Conservation (phyloP, 73 alveolate species). For the Paramecium sexaurelia region DNA sequence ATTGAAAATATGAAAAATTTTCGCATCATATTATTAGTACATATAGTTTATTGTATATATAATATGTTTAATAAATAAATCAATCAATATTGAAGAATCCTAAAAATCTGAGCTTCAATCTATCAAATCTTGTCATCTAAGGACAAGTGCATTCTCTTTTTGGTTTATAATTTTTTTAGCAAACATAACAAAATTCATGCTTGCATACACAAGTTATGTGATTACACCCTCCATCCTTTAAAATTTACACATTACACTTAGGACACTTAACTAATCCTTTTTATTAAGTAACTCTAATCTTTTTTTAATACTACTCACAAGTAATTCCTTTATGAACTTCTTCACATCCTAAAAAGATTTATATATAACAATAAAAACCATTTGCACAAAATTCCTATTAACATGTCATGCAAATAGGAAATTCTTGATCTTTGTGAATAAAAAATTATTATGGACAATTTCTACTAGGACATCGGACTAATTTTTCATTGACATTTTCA, state of each 20-base stretch:
- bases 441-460: neutral
- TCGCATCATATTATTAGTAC: neutral
- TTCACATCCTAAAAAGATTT: neutral
- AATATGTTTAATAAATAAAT: neutral
- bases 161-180: constrained; percentile 22
- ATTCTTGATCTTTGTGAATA: neutral
- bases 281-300: neutral
- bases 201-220: constrained; percentile 42
- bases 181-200: constrained; percentile 42
- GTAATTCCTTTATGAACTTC: neutral
- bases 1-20: neutral
- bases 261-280: neutral
- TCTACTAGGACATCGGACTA: neutral
- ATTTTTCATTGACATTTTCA: neutral
- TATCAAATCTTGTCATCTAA: neutral
- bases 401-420: neutral
- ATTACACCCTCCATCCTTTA: constrained; percentile 37
- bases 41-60: neutral
- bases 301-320: neutral
- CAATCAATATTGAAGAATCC: neutral
- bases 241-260: neutral
- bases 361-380: neutral
- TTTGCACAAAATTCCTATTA: constrained; percentile 2
- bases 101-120: neutral
- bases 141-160: neutral